phyloP scores from a whole-genome alignment of 768 basidiomycete genomes.

The Lentinula edodes region DNA sequence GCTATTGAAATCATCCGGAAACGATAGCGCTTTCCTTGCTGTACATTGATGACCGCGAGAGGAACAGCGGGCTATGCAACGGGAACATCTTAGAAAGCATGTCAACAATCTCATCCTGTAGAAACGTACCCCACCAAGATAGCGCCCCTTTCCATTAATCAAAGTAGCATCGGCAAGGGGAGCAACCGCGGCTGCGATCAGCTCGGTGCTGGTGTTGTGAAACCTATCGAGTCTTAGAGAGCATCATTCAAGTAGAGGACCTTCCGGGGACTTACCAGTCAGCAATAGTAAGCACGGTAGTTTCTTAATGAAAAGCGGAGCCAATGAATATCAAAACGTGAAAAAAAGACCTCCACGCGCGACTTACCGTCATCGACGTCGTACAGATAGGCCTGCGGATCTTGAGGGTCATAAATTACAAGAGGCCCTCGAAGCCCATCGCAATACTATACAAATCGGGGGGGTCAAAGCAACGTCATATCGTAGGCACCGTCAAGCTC shows the following conservation, averaged over 20 bases:
- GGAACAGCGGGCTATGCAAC: slow-evolving; percentile 12
- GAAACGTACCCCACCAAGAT: not conserved
- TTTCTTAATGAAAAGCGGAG: not conserved
- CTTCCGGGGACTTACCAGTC: slow-evolving; percentile 3
- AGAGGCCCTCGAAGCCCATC: slow-evolving; percentile 10
- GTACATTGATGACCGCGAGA: slow-evolving; percentile 38
- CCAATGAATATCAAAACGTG: not conserved
- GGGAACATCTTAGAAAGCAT: not conserved
- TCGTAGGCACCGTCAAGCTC: not conserved
- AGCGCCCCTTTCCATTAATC: slow-evolving; percentile 7
- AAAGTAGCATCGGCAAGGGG: slow-evolving; percentile 9
- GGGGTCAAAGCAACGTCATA: too few relatives aligned
- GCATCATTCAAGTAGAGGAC: not conserved
- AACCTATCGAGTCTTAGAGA: not conserved
- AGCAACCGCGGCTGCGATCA: not conserved
- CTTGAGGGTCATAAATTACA: slow-evolving; percentile 12
- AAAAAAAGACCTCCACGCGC: too few relatives aligned
- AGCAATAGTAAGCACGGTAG: slow-evolving; percentile 4
- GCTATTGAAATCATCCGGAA: slow-evolving; percentile 47
- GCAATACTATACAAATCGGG: slow-evolving; percentile 11
- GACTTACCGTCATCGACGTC: slow-evolving; percentile 17
- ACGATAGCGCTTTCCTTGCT: slow-evolving; percentile 40
- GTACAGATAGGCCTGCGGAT: slow-evolving; percentile 14
- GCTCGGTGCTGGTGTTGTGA: not conserved
- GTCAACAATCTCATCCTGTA: not conserved